Base-by-base conservation (phyloP, 1,284 basidiomycete species). In the Crocinoboletus sp. region DNA sequence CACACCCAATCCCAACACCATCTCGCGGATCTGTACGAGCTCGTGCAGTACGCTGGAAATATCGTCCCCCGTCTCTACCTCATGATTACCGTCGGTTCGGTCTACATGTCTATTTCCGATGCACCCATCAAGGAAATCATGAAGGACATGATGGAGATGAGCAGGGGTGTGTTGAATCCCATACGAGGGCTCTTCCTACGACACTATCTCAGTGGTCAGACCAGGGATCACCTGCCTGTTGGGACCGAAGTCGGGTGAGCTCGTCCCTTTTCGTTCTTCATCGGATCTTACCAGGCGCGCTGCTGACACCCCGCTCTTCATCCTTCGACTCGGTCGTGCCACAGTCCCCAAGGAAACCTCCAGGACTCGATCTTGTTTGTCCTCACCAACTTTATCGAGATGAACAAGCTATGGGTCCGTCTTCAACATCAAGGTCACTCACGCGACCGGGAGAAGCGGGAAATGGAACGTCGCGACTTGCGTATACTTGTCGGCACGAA, bases 111-210 rank as follows among this genome's bases (percentile, higher is more conserved):
- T 16, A 84, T 96, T 34, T 82, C 91, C 2, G 93, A 95, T 45
- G 92, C 93, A 6, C 94, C 94, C 6, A 84, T 96, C 47, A 94
- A 93, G 73, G 93, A 97, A 70, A 92, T 97, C 55, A 97, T 96
- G 94, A 96, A 95, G 76, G 94, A 97, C 68, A 95, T 97, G 93
- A 88, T 97, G 83, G 94, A 97, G 66, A 97, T 97, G 94, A 92
- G 91, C 23, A 76, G 93, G 28, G 94, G 94, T 49, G 90, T 96
- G 5, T 76, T 97, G 54, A 92, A 96, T 65, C 94, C 94, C 13
- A 93, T 92, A 33, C 76, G 94, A 40, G 94, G 94, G 23, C 70
- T 97, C 29, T 97, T 97, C 69, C 71, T 97, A 30, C 77, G 94
- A 13, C 94, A 97, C 64, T 97, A 97, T 66, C 79, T 97, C 25